Evolutionary conservation across 208 protist species (phyloP).

Genomic region (Acanthamoeba lenticulata): DNA sequence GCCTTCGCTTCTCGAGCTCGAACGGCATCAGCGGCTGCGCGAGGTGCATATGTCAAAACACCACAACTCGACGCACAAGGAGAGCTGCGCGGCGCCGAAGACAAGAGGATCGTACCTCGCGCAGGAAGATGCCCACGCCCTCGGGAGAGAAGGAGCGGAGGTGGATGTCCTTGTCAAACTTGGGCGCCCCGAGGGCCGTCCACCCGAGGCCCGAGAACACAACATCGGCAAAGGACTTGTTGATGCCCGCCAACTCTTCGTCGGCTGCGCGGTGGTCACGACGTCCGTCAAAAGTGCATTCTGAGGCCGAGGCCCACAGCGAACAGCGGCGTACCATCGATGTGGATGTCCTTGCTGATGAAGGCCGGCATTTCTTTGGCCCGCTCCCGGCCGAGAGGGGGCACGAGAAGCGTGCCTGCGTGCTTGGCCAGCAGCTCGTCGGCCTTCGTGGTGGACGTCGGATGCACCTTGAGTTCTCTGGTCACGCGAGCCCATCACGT

Average conservation of each 20-base stretch:
- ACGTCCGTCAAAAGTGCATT: not conserved
- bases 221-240: conserved; percentile 71
- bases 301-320: not conserved
- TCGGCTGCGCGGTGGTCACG: not conserved
- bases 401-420: not conserved
- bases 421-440: not conserved
- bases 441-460: not conserved
- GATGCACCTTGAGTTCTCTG: conserved; percentile 41
- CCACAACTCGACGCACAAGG: no score
- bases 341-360: conserved; percentile 15
- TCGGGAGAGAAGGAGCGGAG: not conserved
- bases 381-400: not conserved
- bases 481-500: not conserved
- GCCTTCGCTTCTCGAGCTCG: conserved; percentile 29
- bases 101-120: not conserved
- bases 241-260: conserved; percentile 12
- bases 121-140: conserved; percentile 30
- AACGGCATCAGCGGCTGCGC: conserved; percentile 48
- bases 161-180: conserved; percentile 26
- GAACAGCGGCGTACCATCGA: not conserved
- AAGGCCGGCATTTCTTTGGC: not conserved
- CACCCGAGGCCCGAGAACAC: conserved; percentile 78
- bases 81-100: not conserved
- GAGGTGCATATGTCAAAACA: no score
- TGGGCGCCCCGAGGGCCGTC: conserved; percentile 10